These are phyloP conservation scores for Kodamaea derodonti DNA, from an alignment of 1,139 yeast species.

Conservation along the genomic window DNA sequence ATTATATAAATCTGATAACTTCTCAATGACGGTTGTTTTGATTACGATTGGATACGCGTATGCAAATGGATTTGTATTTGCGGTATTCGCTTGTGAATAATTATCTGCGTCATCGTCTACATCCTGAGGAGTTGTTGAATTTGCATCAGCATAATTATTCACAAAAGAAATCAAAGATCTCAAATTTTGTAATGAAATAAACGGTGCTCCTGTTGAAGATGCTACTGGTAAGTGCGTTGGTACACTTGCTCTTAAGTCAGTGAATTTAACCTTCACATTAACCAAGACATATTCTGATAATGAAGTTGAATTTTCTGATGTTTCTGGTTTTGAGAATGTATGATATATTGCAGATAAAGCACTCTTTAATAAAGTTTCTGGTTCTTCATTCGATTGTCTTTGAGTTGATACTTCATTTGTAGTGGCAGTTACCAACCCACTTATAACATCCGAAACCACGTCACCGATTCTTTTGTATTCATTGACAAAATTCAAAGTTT, in stretches of 20 bases:
- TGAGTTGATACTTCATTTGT: slow-evolving; percentile 7
- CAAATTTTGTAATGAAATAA: slow-evolving; percentile 55
- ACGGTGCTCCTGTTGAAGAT: slow-evolving; percentile 49
- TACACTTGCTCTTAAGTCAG: slow-evolving; percentile 55
- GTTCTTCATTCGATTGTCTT: slow-evolving; percentile 1
- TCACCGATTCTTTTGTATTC: slow-evolving; percentile 27
- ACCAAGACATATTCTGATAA: slow-evolving; percentile 55
- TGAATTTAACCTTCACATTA: slow-evolving; percentile 60
- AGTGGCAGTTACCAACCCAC: slow-evolving; percentile 24
- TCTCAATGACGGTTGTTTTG: slow-evolving; percentile 59
- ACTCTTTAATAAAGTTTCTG: slow-evolving; percentile 32
- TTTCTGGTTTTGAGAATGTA: slow-evolving; percentile 27
- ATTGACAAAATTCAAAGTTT: slow-evolving; percentile 19
- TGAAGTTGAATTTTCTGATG: not conserved
- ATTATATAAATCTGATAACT: slow-evolving; percentile 48
- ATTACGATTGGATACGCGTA: slow-evolving; percentile 32
- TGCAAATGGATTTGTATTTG: slow-evolving; percentile 5
- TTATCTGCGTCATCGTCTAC: not conserved
- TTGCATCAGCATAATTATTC: slow-evolving; percentile 33
- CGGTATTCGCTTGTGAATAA: slow-evolving; percentile 1
- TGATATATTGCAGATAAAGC: slow-evolving; percentile 44
- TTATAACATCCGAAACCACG: slow-evolving; percentile 24
- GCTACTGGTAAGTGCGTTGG: slow-evolving; percentile 54
- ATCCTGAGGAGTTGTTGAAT: not conserved
- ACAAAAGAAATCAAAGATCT: slow-evolving; percentile 59